phyloP scores from a whole-genome alignment of 805 yeast genomes.

The Metschnikowia proteae region DNA sequence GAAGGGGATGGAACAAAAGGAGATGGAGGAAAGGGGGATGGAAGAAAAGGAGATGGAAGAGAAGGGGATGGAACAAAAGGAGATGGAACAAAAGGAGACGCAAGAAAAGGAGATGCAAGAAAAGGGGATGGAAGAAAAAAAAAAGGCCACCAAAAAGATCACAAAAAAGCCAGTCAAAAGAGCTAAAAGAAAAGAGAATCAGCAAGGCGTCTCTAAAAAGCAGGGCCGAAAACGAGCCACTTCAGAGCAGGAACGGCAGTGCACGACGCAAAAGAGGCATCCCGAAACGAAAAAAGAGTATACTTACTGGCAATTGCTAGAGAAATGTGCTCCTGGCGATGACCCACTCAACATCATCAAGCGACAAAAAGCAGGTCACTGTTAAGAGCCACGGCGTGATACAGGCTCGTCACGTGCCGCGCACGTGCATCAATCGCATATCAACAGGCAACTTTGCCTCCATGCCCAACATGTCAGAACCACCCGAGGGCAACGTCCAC shows the following conservation, averaged over 20 bases:
- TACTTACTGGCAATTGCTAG: not conserved
- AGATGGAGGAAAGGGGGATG: too few relatives aligned
- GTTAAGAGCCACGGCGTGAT: not conserved
- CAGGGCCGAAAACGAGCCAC: not conserved
- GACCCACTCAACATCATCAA: constrained; percentile 1
- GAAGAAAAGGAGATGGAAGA: not conserved
- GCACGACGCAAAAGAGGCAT: too few relatives aligned
- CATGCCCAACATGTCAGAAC: not conserved
- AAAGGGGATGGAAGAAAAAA: not conserved
- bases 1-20: too few relatives aligned
- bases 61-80: not conserved
- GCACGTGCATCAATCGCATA: constrained; percentile 10
- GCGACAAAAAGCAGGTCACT: not conserved
- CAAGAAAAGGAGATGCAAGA: not conserved
- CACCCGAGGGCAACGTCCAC: not conserved
- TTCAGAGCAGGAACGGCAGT: not conserved
- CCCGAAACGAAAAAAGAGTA: not conserved
- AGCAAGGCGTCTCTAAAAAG: too few relatives aligned
- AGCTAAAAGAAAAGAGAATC: not conserved
- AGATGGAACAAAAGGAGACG: not conserved
- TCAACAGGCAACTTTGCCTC: not conserved
- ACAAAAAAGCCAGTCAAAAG: not conserved
- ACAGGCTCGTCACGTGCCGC: not conserved
- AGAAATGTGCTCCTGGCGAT: constrained; percentile 3
- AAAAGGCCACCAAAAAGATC: not conserved